Conservation (phyloP, 2,329 filamentous ascomycete genomes). For the Fusarium musae region DNA sequence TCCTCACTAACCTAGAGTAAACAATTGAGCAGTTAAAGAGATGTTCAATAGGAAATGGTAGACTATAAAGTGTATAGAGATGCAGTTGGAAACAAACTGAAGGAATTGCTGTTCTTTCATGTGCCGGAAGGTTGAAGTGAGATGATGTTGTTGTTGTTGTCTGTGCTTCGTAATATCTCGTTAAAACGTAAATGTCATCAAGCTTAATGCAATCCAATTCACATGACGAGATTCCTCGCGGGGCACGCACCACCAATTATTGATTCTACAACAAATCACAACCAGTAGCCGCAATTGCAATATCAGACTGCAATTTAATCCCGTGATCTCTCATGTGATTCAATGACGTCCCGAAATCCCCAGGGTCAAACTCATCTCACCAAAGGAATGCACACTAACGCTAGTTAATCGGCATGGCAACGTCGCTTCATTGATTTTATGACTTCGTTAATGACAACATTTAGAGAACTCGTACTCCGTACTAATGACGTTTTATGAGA, state of each 20-base stretch:
- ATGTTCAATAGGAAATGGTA: too few species aligned
- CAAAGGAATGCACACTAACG: fast-evolving
- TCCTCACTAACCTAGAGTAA: too few species aligned
- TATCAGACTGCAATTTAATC: background rate
- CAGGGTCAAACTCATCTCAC: background rate
- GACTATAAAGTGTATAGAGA: too few species aligned
- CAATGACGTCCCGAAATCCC: background rate
- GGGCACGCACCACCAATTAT: background rate
- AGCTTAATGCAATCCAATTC: background rate
- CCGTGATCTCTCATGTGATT: background rate
- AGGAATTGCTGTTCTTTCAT: too few species aligned
- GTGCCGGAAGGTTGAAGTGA: too few species aligned
- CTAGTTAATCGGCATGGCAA: fast-evolving
- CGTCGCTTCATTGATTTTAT: fast-evolving
- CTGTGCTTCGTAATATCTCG: background rate
- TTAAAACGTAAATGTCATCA: background rate
- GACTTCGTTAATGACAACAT: fast-evolving
- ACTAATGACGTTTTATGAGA: background rate
- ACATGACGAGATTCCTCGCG: background rate
- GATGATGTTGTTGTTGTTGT: background rate
- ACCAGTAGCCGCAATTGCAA: background rate
- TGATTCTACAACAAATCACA: background rate
- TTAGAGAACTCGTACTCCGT: too few species aligned
- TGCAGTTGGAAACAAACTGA: too few species aligned
- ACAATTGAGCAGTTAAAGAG: too few species aligned